phyloP scores from a whole-genome alignment of 768 basidiomycete genomes.

The Suillus ampliporus region DNA sequence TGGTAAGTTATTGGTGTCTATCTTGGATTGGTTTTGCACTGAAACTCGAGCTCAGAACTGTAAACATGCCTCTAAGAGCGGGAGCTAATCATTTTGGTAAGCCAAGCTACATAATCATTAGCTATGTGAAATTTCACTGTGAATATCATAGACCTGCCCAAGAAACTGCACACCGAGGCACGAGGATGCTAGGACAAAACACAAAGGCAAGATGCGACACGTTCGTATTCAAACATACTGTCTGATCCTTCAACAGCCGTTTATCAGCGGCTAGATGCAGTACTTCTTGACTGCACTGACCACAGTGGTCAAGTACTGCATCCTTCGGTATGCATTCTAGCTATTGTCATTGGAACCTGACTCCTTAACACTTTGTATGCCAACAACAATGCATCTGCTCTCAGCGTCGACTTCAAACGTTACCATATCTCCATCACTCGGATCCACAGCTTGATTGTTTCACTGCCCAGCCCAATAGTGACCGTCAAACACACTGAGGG shows the following conservation, averaged over 20 bases:
- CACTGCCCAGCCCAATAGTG: too few species aligned
- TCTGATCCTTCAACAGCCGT: constrained; percentile 40
- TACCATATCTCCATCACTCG: too few species aligned
- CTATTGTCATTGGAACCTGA: not conserved
- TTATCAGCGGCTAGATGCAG: constrained; percentile 60
- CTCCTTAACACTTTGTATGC: not conserved
- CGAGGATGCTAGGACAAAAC: constrained; percentile 30
- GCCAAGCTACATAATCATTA: constrained; percentile 13
- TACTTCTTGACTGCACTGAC: constrained; percentile 74
- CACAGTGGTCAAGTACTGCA: constrained; percentile 48
- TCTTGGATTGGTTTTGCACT: not conserved
- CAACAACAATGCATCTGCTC: constrained; percentile 79
- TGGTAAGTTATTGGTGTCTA: constrained; percentile 42
- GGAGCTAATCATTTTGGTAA: constrained; percentile 58
- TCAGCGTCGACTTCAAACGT: too few species aligned
- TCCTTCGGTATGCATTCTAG: constrained; percentile 44
- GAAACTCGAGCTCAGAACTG: not conserved
- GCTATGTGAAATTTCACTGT: constrained; percentile 3
- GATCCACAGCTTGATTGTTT: too few species aligned
- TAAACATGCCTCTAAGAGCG: constrained; percentile 56
- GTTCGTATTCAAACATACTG: not conserved
- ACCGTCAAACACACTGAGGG: too few species aligned
- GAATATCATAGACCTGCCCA: constrained; percentile 48
- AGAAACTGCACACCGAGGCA: constrained; percentile 41
- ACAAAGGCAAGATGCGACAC: constrained; percentile 30